Conservation (phyloP, 176 grass and related monocot species). For the Dactylis glomerata region DNA sequence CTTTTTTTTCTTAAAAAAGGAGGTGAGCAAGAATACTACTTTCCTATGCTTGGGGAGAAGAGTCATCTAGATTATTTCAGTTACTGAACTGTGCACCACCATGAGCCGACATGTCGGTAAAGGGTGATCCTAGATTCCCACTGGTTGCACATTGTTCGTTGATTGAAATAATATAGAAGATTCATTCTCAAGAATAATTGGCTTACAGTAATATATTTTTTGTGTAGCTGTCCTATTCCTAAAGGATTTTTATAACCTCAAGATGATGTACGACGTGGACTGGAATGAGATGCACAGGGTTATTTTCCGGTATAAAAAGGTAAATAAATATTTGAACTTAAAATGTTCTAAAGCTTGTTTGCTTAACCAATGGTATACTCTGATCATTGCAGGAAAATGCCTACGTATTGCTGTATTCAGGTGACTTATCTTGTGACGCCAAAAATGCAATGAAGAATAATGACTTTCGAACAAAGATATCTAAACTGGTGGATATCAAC, state of each 20-base stretch:
- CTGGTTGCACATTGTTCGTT: neutral
- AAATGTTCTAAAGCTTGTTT: neutral
- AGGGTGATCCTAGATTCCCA: neutral
- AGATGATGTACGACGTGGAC: neutral
- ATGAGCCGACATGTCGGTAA: neutral
- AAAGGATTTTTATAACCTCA: neutral
- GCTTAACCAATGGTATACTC: neutral
- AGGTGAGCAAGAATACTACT: neutral
- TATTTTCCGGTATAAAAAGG: neutral
- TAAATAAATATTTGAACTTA: neutral
- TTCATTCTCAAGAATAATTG: neutral
- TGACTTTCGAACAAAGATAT: neutral
- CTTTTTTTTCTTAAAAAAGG: neutral
- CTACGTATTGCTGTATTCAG: neutral
- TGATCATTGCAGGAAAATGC: neutral
- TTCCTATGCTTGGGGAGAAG: neutral
- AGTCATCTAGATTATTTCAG: neutral
- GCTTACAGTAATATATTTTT: neutral
- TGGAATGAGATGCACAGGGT: neutral
- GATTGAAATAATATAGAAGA: neutral
- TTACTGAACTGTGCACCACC: neutral
- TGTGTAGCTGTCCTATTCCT: neutral
- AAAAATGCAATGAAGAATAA: neutral
- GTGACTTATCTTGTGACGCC: neutral
- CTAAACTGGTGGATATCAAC: neutral